These are phyloP conservation scores for Paspalum notatum DNA, from an alignment of 176 grass and related monocot species.

Conservation along the genomic window DNA sequence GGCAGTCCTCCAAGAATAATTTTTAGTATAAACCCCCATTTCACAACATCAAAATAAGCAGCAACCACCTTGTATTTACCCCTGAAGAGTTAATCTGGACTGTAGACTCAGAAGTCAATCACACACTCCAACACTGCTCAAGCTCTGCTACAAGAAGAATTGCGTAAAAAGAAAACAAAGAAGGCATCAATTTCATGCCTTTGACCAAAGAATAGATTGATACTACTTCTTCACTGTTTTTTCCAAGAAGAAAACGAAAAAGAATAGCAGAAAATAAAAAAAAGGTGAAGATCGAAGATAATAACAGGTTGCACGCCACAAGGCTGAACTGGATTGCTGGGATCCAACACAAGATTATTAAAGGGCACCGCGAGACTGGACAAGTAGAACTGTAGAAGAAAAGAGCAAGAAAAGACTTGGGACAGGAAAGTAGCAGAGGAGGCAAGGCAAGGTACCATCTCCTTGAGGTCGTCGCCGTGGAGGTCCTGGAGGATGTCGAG, in stretches of 20 bases:
- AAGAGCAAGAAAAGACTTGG: not conserved
- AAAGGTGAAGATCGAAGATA: not conserved
- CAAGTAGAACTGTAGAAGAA: too few relatives aligned
- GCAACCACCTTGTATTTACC: not conserved
- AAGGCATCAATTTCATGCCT: not conserved
- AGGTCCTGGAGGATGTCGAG: constrained; percentile 71
- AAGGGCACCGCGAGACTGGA: not conserved
- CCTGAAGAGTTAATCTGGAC: not conserved
- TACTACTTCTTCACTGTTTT: not conserved
- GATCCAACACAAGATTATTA: constrained; percentile 31
- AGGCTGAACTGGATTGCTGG: not conserved
- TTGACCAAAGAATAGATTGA: not conserved
- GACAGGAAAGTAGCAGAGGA: not conserved
- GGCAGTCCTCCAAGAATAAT: not conserved
- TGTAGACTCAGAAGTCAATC: constrained; percentile 28
- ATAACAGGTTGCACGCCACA: not conserved
- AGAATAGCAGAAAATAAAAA: not conserved
- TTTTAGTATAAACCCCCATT: not conserved
- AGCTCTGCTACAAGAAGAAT: not conserved
- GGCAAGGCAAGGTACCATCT: constrained; percentile 42
- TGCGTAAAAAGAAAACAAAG: not conserved
- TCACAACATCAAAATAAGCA: constrained; percentile 8
- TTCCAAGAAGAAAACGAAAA: not conserved
- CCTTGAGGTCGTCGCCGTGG: constrained; percentile 65
- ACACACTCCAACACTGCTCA: not conserved